Evolutionary conservation across 805 yeast species (phyloP), one percentile per base, ranked within the genome.

Genomic region (Metschnikowia corniflorae): DNA sequence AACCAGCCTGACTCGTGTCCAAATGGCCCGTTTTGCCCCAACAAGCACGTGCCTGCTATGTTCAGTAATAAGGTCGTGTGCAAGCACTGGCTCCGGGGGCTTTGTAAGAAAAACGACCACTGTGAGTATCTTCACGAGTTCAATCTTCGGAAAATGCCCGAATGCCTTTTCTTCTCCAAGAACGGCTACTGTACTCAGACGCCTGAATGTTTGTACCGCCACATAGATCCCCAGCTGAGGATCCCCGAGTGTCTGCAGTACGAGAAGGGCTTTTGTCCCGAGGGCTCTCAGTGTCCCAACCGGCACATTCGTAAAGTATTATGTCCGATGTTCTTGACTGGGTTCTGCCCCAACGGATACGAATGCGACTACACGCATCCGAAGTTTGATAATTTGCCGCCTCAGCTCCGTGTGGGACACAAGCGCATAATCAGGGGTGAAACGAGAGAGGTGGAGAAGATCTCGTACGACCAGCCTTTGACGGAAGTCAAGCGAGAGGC

Each of bases 71-170:
- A 70, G 50, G 86, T 93, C 36, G 98, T 93, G 4, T 93, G 98
- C 60, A 91, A 93, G 70, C 97, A 93, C 68, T 93, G 98, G 99
- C 75, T 93, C 23, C 76, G 97, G 47, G 99, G 99, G 0, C 73
- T 93, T 23, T 93, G 99, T 63, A 93, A 93, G 64, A 91, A 91
- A 68, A 95, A 94, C 33, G 95, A 88, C 50, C 86, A 86, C 48
- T 93, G 99, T 61, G 99, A 93, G 66, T 93, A 86, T 53, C 64
- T 93, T 29, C 99, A 93, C 61, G 99, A 93, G 57, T 89, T 89
- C 55, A 91, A 93, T 55, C 65, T 93, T 50, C 72, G 95, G 42
- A 87, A 86, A 61, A 91, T 93, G 95, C 97, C 97, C 3, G 98
- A 93, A 60, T 93, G 99, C 60, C 75, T 87, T 16, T 86, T 86